Base-by-base conservation (phyloP, 1,284 basidiomycete species). In the Coriolopsis trogii region DNA sequence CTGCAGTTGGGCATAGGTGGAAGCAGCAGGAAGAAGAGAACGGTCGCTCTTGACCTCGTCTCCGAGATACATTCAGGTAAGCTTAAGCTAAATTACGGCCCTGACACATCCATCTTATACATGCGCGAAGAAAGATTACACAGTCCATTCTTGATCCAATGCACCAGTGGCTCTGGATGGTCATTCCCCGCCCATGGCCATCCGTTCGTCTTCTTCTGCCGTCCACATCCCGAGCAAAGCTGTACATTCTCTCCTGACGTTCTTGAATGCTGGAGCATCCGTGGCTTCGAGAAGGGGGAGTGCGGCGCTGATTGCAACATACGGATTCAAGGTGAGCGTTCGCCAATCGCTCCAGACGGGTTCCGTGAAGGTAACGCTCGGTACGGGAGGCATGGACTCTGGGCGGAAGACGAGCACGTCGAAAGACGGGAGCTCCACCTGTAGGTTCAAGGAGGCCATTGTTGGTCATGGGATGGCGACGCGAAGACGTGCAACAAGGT, bases 321-420 rank as follows among this genome's bases (percentile, higher is more conserved):
- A 47, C 29, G 51, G 51, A 36, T 53, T 53, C 33, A 53, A 16
- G 13, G 45, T 47, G 40, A 53, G 51, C 34, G 23, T 41, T 15
- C 41, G 45, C 51, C 50, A 52, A 2, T 52, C 44, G 10, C 44
- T 39, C 50, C 44, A 52, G 33, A 52, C 50, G 21, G 9, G 13
- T n/a, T 18, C n/a, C 16, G 13, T n/a, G 6, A 15, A 8, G 16
- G 36, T 15, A 16, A 18, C 37, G 6, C 15, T 10, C 12, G 31
- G 23, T 4, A 46, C 28, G 3, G 41, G 20, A 3, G 51, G 41
- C 51, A 53, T 53, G 23, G 36, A 39, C 41, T 47, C 51, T n/a
- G 51, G 51, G 24, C 23, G 33, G 34, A 43, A 40, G 8, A 53
- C 45, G 18, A 53, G 36, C n/a, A 53, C 45, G 41, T 53, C 51